Conservation (phyloP, 2,329 filamentous ascomycete genomes). For the Phyllosticta citrichinensis region DNA sequence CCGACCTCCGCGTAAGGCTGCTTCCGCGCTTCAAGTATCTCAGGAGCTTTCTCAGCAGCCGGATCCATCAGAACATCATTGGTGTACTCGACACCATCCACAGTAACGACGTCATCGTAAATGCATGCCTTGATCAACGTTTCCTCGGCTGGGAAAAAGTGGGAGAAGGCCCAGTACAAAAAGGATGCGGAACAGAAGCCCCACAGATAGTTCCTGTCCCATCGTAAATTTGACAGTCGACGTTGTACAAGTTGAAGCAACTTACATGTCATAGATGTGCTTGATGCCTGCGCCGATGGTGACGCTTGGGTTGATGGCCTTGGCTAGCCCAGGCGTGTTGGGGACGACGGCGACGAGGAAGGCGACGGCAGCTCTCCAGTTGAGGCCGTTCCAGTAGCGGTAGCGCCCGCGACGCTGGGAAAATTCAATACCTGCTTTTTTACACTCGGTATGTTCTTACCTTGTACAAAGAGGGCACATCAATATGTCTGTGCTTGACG, state of each 20-base stretch:
- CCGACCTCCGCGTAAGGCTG: background rate
- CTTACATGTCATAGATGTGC: conserved; percentile 25
- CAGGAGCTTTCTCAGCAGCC: background rate
- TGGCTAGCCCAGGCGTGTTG: conserved; percentile 14
- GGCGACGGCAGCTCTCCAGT: conserved; percentile 17
- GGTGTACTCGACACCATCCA: conserved; percentile 13
- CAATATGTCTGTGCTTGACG: conserved; percentile 13
- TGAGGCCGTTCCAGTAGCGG: conserved; percentile 13
- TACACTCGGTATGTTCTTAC: conserved; percentile 12
- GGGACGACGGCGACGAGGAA: conserved; percentile 15
- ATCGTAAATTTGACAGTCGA: background rate
- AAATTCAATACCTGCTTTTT: background rate
- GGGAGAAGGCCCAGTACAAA: conserved; percentile 20
- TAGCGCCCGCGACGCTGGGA: background rate
- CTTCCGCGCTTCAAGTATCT: background rate
- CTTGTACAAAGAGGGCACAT: conserved; percentile 17
- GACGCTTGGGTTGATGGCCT: conserved; percentile 14
- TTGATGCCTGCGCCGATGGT: conserved; percentile 17
- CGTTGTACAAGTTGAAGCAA: conserved; percentile 9
- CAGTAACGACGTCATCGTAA: conserved; percentile 21
- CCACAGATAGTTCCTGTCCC: conserved; percentile 20
- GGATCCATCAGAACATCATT: background rate
- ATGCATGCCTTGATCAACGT: conserved; percentile 20
- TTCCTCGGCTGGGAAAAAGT: conserved; percentile 24
- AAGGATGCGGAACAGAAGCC: conserved; percentile 28